These are phyloP conservation scores for Candida odintsovae DNA, from an alignment of 805 yeast genomes.

Conservation along the genomic window DNA sequence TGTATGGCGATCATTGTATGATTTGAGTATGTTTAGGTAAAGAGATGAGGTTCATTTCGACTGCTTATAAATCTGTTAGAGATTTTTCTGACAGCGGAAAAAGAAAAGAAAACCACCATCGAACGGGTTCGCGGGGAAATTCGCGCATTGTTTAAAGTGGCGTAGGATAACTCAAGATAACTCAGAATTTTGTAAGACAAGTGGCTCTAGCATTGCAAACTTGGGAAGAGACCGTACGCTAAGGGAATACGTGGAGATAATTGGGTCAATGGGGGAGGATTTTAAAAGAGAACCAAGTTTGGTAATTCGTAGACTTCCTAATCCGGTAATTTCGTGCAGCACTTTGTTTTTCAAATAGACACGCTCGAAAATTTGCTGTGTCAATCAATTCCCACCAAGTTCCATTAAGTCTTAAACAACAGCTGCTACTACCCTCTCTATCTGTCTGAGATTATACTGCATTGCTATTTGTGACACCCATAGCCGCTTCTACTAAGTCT, in stretches of 20 bases:
- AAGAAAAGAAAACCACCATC: not conserved
- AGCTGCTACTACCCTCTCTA: not conserved
- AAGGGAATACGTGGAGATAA: not conserved
- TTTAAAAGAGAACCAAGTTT: conserved; percentile 6
- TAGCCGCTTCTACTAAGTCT: no score
- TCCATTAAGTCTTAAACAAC: no score
- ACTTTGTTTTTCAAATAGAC: not conserved
- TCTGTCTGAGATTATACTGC: not conserved
- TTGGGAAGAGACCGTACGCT: not conserved
- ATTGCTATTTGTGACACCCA: not conserved
- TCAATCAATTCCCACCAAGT: not conserved
- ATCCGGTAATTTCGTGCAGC: conserved; percentile 6
- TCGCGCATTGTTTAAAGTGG: not conserved
- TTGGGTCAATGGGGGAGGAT: not conserved
- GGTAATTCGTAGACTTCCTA: conserved; percentile 14
- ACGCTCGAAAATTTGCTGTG: not conserved
- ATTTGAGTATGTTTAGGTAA: not conserved
- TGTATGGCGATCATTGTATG: conserved; percentile 6
- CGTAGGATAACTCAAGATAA: not conserved
- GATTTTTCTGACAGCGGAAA: not conserved
- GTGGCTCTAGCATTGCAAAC: not conserved
- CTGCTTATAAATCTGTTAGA: not conserved
- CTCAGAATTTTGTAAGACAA: not conserved
- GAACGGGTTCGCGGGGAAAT: not conserved
- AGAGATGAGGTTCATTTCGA: not conserved